phyloP scores from a whole-genome alignment of 176 grass and related monocot species.

The Rhynchospora tenuis region DNA sequence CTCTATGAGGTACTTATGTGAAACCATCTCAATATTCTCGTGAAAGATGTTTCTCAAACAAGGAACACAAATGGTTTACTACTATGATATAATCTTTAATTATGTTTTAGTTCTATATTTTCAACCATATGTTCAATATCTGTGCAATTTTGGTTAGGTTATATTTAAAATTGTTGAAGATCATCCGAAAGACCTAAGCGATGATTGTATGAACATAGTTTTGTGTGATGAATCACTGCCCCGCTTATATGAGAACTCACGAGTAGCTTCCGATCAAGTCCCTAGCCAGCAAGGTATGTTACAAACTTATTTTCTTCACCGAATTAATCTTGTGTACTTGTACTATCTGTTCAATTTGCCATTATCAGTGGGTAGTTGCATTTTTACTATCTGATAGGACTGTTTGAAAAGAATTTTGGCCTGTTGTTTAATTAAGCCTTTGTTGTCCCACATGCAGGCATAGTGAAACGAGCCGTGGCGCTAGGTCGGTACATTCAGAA shows the following conservation, averaged over 20 bases:
- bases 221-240: constrained; percentile 90
- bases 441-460: constrained; percentile 42
- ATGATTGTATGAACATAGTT: constrained; percentile 60
- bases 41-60: not conserved
- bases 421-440: not conserved
- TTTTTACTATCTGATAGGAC: not conserved
- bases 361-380: not conserved
- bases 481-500: constrained; percentile 91
- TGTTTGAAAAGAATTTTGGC: not conserved
- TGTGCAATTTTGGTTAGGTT: constrained; percentile 45
- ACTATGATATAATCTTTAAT: not conserved
- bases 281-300: constrained; percentile 69
- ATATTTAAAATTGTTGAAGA: constrained; percentile 99
- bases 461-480: constrained; percentile 85
- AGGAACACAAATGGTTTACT: not conserved
- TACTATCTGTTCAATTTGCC: not conserved
- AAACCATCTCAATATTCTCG: not conserved
- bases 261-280: constrained; percentile 85
- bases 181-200: constrained; percentile 65
- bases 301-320: not conserved
- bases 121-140: constrained; percentile 6
- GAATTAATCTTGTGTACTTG: not conserved
- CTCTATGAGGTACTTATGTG: constrained; percentile 72
- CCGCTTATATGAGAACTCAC: constrained; percentile 82
- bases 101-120: not conserved